These are phyloP conservation scores for Medicago arabica DNA, from an alignment of 306 rosid genomes.

Conservation along the genomic window DNA sequence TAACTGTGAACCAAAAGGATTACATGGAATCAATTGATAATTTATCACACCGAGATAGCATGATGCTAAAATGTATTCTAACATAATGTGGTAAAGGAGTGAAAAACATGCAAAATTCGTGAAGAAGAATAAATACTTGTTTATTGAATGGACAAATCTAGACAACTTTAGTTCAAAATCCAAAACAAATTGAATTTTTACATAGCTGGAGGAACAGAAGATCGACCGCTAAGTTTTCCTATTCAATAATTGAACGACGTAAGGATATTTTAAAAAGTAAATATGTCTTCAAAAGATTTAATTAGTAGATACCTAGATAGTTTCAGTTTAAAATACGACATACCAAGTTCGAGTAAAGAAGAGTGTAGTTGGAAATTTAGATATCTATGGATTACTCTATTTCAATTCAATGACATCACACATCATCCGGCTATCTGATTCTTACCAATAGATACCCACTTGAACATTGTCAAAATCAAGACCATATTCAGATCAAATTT, in stretches of 20 bases:
- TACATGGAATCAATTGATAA: conserved; percentile 16
- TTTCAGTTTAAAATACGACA: conserved; percentile 23
- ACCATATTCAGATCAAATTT: not conserved
- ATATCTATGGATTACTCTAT: not conserved
- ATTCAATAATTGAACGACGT: conserved; percentile 14
- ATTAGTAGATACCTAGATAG: conserved; percentile 9
- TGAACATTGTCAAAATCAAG: conserved; percentile 22
- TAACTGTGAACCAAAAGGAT: conserved; percentile 47
- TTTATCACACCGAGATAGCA: conserved; percentile 33
- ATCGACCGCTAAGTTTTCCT: conserved; percentile 15
- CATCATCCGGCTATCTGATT: not conserved
- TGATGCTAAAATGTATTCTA: not conserved
- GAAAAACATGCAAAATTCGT: not conserved
- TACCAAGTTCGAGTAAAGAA: conserved; percentile 2
- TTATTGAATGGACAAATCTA: conserved; percentile 2
- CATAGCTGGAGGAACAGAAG: not conserved
- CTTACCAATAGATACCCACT: not conserved
- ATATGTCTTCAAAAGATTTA: not conserved
- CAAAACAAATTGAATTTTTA: conserved; percentile 16
- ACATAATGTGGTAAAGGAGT: not conserved
- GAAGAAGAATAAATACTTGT: conserved; percentile 10
- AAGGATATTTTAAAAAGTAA: not conserved
- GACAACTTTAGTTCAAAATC: conserved; percentile 22
- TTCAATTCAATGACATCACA: conserved; percentile 15
- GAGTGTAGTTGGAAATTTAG: conserved; percentile 7